A percentile compares a stretch with the other conserved stretches of the same genome.
Conservation (phyloP, 257 asterid species). For the Capsicum pubescens region DNA sequence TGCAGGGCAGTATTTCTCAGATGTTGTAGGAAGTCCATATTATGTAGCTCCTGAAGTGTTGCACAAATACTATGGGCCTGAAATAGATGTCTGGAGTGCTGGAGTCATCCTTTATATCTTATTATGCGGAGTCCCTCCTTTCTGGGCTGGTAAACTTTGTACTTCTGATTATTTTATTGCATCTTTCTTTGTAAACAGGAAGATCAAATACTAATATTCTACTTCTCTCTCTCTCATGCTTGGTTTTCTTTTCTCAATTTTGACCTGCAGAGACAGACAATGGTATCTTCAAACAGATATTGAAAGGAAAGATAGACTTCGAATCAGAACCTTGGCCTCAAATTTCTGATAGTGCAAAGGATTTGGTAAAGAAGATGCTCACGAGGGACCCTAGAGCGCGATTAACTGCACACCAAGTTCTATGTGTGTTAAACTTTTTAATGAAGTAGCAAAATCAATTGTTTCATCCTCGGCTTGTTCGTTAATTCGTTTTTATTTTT, state of each 20-base stretch:
- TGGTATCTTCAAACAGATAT: constrained; percentile 88
- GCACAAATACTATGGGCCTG: constrained; percentile 82
- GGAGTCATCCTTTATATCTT: constrained; percentile 87
- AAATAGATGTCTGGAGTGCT: constrained; percentile 93
- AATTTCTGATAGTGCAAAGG: constrained; percentile 90
- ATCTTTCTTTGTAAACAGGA: not conserved
- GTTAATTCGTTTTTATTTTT: constrained; percentile 24
- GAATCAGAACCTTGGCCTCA: constrained; percentile 97
- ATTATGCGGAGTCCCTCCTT: constrained; percentile 85
- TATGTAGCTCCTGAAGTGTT: constrained; percentile 92
- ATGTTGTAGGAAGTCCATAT: constrained; percentile 92
- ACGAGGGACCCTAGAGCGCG: constrained; percentile 74
- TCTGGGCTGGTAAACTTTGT: constrained; percentile 70
- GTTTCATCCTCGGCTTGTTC: not conserved
- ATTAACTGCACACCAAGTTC: constrained; percentile 82
- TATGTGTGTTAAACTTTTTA: constrained; percentile 54
- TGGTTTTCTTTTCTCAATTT: constrained; percentile 16
- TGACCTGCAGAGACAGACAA: constrained; percentile 76
- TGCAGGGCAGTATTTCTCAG: constrained; percentile 77
- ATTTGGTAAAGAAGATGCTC: constrained; percentile 81
- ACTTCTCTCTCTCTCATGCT: not conserved
- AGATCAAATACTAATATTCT: not conserved
- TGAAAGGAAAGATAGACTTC: constrained; percentile 82
- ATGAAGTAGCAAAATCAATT: not conserved
- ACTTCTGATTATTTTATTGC: not conserved